These are phyloP conservation scores for Curvularia verruculosa DNA, from an alignment of 2,329 filamentous ascomycete species.

Conservation along the genomic window DNA sequence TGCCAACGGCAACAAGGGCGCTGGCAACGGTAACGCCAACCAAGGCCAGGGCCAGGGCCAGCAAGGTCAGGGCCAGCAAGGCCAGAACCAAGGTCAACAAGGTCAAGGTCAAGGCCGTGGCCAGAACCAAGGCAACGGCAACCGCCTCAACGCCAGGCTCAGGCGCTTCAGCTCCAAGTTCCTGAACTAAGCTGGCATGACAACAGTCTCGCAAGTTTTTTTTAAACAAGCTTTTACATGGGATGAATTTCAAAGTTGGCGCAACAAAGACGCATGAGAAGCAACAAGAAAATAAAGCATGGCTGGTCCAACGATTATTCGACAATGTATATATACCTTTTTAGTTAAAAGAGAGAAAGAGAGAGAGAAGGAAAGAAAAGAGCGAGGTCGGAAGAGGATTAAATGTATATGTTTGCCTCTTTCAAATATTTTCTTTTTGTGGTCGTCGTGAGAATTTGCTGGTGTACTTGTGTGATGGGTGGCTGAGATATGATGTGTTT, in stretches of 20 bases:
- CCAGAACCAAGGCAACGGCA: neutral
- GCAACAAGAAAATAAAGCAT: neutral
- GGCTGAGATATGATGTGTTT: no score
- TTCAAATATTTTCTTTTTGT: neutral
- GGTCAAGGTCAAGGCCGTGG: conserved; percentile 2
- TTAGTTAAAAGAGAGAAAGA: neutral
- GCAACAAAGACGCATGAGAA: neutral
- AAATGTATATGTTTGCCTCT: conserved; percentile 6
- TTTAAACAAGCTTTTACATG: no score
- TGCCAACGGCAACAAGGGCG: neutral
- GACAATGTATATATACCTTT: conserved; percentile 14
- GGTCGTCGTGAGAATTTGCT: no score
- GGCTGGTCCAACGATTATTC: conserved; percentile 8
- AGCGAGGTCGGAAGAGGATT: neutral
- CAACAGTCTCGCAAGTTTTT: no score
- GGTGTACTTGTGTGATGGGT: no score
- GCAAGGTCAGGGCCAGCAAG: conserved; percentile 1
- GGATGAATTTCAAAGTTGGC: neutral
- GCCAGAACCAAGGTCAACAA: neutral
- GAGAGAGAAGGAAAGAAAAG: neutral
- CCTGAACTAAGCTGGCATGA: conserved; percentile 7
- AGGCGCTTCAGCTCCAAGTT: conserved; percentile 12
- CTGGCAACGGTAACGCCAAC: conserved; percentile 3
- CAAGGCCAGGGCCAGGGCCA: conserved; percentile 5
- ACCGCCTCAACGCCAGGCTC: conserved; percentile 5